A percentile compares a stretch with the other conserved stretches of the same genome.
phyloP scores from a whole-genome alignment of 768 basidiomycete species.

The Ramaria sp. region DNA sequence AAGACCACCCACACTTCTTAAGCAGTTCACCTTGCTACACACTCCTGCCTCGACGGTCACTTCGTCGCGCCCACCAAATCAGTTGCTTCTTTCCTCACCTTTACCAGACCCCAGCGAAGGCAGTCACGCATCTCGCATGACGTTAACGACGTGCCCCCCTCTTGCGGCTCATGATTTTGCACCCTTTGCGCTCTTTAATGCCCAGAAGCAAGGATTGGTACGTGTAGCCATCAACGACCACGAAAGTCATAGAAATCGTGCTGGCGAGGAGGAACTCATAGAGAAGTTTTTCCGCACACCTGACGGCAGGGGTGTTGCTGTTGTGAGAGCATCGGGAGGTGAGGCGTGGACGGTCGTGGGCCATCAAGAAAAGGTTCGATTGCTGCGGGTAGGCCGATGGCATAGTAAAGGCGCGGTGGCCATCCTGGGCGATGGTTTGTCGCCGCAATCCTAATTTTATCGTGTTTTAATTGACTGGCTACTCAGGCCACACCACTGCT shows the following conservation, averaged over 20 bases:
- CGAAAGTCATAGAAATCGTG: conserved; percentile 27
- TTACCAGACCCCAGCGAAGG: conserved; percentile 30
- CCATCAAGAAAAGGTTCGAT: conserved; percentile 27
- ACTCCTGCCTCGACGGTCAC: conserved; percentile 29
- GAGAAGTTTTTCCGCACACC: conserved; percentile 64
- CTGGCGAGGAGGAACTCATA: conserved; percentile 41
- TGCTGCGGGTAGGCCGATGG: conserved; percentile 45
- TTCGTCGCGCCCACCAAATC: conserved; percentile 26
- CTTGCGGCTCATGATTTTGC: conserved; percentile 51
- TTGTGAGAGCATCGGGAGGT: conserved; percentile 45
- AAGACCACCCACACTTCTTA: conserved; percentile 74
- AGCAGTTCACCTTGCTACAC: conserved; percentile 64
- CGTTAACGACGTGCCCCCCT: conserved; percentile 58
- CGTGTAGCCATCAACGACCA: conserved; percentile 24
- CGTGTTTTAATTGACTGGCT: conserved; percentile 5
- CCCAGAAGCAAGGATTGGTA: conserved; percentile 36
- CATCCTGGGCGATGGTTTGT: conserved; percentile 56
- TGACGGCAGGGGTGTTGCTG: conserved; percentile 65
- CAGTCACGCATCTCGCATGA: conserved; percentile 22
- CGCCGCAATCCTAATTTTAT: not conserved
- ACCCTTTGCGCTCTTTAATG: conserved; percentile 53
- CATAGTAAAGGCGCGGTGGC: conserved; percentile 51
- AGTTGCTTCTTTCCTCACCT: conserved; percentile 38
- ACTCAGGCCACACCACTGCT: conserved; percentile 25
- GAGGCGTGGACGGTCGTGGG: conserved; percentile 53